Conservation (phyloP, 108 stramenopile species). For the Conticribra guillardii region DNA sequence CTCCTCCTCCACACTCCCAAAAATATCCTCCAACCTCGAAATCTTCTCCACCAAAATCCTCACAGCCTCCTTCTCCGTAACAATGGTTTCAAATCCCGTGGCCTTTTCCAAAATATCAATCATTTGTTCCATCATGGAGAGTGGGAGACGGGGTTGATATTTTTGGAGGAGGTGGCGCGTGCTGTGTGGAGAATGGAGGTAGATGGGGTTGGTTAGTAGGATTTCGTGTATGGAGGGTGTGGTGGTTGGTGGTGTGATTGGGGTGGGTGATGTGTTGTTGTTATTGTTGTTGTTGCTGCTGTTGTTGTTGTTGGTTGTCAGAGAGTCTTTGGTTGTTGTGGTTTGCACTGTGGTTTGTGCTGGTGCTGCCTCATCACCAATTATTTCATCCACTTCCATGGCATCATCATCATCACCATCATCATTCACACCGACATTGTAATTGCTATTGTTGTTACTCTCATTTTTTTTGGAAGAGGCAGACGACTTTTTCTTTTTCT, state of each 20-base stretch:
- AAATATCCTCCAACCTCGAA: slow-evolving; percentile 64
- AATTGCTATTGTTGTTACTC: too few relatives aligned
- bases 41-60: slow-evolving; percentile 57
- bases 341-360: too few relatives aligned
- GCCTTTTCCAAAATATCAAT: slow-evolving; percentile 83
- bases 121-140: slow-evolving; percentile 73
- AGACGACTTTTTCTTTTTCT: too few relatives aligned
- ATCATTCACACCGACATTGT: too few relatives aligned
- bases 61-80: slow-evolving; percentile 71
- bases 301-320: slow-evolving; percentile 5
- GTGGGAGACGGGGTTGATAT: slow-evolving; percentile 49
- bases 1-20: slow-evolving; percentile 32
- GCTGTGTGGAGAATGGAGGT: slow-evolving; percentile 17
- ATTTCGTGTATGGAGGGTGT: slow-evolving; percentile 22
- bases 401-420: too few relatives aligned
- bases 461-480: too few relatives aligned
- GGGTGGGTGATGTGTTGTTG: too few relatives aligned
- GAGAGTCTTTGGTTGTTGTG: too few relatives aligned
- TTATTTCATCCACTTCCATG: too few relatives aligned
- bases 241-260: too few relatives aligned
- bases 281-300: too few relatives aligned
- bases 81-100: slow-evolving; percentile 83
- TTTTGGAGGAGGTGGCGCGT: slow-evolving; percentile 26
- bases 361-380: too few relatives aligned
- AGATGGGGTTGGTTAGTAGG: slow-evolving; percentile 37